Evolutionary conservation across 129 eudicot genomes (phyloP).

Genomic region (Artemisia argyi): DNA sequence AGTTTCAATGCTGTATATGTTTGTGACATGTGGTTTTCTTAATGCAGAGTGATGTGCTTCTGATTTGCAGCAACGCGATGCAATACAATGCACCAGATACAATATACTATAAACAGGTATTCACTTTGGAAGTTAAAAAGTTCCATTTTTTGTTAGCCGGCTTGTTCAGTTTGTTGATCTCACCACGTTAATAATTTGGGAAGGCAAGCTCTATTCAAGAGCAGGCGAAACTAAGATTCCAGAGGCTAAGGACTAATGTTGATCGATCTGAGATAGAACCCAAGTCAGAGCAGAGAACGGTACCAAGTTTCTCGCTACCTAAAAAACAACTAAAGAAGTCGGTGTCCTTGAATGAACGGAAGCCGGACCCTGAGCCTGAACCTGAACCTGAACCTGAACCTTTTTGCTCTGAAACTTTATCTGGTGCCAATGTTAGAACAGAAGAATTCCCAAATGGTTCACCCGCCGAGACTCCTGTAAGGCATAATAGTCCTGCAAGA

Average conservation of each 20-base stretch:
- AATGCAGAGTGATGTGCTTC: slow-evolving; percentile 79
- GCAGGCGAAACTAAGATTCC: slow-evolving; percentile 73
- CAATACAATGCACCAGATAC: slow-evolving; percentile 93
- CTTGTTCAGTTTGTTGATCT: slow-evolving; percentile 31
- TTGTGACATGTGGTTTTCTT: slow-evolving; percentile 26
- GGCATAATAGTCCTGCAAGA: slow-evolving; percentile 20
- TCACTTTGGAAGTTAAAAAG: not conserved
- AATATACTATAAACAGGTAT: slow-evolving; percentile 89
- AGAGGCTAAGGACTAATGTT: slow-evolving; percentile 51
- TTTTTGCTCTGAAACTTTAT: slow-evolving; percentile 70
- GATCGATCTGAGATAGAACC: slow-evolving; percentile 60
- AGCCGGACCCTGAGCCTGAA: slow-evolving; percentile 43
- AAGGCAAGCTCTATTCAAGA: slow-evolving; percentile 96
- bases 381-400: slow-evolving; percentile 35
- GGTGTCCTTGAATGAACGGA: slow-evolving; percentile 35
- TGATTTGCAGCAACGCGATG: slow-evolving; percentile 92
- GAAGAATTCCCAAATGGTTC: slow-evolving; percentile 51
- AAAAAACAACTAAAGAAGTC: slow-evolving; percentile 66
- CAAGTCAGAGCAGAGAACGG: slow-evolving; percentile 49
- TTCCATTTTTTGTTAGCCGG: not conserved
- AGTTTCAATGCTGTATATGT: too few relatives aligned
- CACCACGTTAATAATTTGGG: slow-evolving; percentile 28
- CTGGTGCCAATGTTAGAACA: slow-evolving; percentile 59
- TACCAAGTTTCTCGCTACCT: slow-evolving; percentile 39
- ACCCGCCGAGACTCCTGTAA: slow-evolving; percentile 43